Evolutionary conservation across 495 filamentous ascomycete species (phyloP).

Genomic region (Aspergillus incahuasiensis): DNA sequence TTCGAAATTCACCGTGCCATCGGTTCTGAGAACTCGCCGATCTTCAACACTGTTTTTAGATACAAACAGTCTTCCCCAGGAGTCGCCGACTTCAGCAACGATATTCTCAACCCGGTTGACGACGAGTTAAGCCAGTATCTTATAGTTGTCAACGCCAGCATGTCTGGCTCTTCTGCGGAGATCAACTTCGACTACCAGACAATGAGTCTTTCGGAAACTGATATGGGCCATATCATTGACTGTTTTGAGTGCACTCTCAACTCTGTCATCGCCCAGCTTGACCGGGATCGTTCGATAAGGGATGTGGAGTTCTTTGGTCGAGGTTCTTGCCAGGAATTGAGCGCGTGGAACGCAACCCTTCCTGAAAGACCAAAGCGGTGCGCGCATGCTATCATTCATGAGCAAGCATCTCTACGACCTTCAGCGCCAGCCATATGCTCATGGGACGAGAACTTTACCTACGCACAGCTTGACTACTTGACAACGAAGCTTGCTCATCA

Average conservation of each 20-base stretch:
- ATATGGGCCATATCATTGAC: constrained; percentile 37
- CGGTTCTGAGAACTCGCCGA: constrained; percentile 28
- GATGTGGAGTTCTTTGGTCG: constrained; percentile 17
- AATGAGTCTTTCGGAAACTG: constrained; percentile 29
- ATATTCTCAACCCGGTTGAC: background rate
- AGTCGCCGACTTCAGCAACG: constrained; percentile 4
- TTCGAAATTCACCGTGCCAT: constrained; percentile 38
- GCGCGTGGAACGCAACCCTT: constrained; percentile 12
- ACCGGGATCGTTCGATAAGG: constrained; percentile 22
- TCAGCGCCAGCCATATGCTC: constrained; percentile 19
- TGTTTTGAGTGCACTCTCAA: constrained; percentile 35
- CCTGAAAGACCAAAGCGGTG: constrained; percentile 7
- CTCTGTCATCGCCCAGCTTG: constrained; percentile 31
- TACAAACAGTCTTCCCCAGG: constrained; percentile 20
- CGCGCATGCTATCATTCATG: constrained; percentile 9
- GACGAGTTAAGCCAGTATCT: constrained; percentile 43
- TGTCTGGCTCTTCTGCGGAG: constrained; percentile 30
- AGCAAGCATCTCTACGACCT: background rate
- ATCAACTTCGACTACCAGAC: constrained; percentile 40
- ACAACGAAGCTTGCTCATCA: constrained; percentile 16
- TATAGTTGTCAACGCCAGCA: constrained; percentile 54
- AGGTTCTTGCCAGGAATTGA: constrained; percentile 7
- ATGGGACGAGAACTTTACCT: constrained; percentile 48
- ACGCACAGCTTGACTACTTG: constrained; percentile 37
- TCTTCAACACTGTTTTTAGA: constrained; percentile 51